These are phyloP conservation scores for Hypoxylon fragiforme DNA, from an alignment of 495 filamentous ascomycete genomes.

Conservation along the genomic window DNA sequence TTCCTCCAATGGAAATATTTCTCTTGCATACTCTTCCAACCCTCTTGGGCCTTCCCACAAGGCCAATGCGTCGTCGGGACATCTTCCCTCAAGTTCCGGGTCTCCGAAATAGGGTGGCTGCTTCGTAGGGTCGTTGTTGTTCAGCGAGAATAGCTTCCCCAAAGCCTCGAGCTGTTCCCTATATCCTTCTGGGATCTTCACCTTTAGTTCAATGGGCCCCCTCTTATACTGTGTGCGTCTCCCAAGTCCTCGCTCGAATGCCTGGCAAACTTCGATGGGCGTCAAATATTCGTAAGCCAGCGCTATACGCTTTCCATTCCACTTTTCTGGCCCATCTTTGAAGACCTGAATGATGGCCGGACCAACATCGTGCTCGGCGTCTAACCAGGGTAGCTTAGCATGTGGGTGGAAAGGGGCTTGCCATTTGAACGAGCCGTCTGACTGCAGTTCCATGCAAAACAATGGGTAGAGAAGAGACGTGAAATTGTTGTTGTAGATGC, in stretches of 20 bases:
- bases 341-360: slow-evolving; percentile 93
- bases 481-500: slow-evolving; percentile 99
- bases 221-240: slow-evolving; percentile 76
- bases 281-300: slow-evolving; percentile 91
- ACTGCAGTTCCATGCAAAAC: slow-evolving; percentile 86
- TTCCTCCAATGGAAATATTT: slow-evolving; percentile 94
- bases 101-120: slow-evolving; percentile 62
- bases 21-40: slow-evolving; percentile 92
- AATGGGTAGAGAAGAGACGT: slow-evolving; percentile 89
- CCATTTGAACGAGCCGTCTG: slow-evolving; percentile 88
- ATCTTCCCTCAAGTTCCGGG: slow-evolving; percentile 58
- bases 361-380: slow-evolving; percentile 95
- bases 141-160: slow-evolving; percentile 63
- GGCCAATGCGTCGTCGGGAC: slow-evolving; percentile 69
- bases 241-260: slow-evolving; percentile 76
- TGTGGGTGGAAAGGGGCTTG: slow-evolving; percentile 91
- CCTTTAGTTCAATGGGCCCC: slow-evolving; percentile 79
- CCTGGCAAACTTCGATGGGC: slow-evolving; percentile 76
- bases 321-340: slow-evolving; percentile 86
- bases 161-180: slow-evolving; percentile 80
- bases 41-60: slow-evolving; percentile 91
- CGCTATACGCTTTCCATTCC: slow-evolving; percentile 89
- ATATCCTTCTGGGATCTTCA: slow-evolving; percentile 86
- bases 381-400: slow-evolving; percentile 89
- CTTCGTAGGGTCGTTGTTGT: slow-evolving; percentile 56